phyloP scores from a whole-genome alignment of 305 asterid genomes.

The Solanum hybrid region DNA sequence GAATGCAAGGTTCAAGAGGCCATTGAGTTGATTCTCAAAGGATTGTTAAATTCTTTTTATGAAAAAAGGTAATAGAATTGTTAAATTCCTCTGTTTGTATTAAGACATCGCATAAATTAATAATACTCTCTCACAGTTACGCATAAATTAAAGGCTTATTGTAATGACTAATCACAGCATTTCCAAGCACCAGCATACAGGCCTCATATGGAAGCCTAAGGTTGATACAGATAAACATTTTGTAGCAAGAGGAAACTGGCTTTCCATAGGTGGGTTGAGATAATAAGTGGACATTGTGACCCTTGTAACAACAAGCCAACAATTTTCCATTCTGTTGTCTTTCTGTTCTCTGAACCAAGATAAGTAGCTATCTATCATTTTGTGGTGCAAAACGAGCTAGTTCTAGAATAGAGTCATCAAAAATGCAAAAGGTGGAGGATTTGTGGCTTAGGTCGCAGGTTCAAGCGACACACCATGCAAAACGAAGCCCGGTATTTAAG shows the following conservation, averaged over 20 bases:
- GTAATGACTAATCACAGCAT: background rate
- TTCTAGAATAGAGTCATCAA: background rate
- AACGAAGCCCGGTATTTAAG: too few relatives aligned
- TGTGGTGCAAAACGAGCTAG: background rate
- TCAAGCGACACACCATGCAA: too few relatives aligned
- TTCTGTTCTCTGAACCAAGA: background rate
- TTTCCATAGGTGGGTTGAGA: background rate
- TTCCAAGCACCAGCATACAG: background rate
- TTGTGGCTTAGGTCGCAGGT: too few relatives aligned
- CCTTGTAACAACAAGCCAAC: background rate
- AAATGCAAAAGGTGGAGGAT: too few relatives aligned
- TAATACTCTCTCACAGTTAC: background rate
- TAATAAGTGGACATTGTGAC: background rate
- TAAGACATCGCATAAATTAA: background rate
- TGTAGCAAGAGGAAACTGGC: background rate
- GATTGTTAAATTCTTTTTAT: too few relatives aligned
- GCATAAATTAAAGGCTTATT: background rate
- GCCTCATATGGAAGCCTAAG: background rate
- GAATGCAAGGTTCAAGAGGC: background rate
- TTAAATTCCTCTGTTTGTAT: background rate
- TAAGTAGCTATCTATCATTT: background rate
- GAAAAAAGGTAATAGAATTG: too few relatives aligned
- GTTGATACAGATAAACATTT: background rate
- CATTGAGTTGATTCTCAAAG: background rate
- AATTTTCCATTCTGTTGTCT: background rate